These are phyloP conservation scores for Xylariaceae sp. DNA, from an alignment of 2,329 filamentous ascomycete species.

Conservation along the genomic window DNA sequence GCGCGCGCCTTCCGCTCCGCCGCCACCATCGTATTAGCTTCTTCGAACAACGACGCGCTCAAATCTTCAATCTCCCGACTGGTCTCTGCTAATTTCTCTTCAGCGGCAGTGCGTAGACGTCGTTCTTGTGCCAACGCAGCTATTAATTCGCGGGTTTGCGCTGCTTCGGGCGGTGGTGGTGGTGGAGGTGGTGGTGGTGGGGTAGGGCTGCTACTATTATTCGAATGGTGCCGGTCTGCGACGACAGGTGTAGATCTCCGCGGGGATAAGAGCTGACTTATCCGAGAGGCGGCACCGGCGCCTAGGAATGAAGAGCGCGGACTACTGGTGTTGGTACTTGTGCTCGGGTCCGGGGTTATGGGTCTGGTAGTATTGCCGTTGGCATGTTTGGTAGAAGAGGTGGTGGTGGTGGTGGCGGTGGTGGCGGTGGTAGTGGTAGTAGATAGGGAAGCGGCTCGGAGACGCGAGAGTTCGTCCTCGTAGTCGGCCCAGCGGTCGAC, in stretches of 20 bases:
- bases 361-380: slow-evolving; percentile 12
- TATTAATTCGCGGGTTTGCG: slow-evolving; percentile 46
- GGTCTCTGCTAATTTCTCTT: slow-evolving; percentile 60
- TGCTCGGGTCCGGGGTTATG: slow-evolving; percentile 19
- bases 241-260: slow-evolving; percentile 27
- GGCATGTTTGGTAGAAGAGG: not conserved
- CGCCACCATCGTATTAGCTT: slow-evolving; percentile 85
- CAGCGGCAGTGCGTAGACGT: slow-evolving; percentile 59
- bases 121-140: slow-evolving; percentile 62
- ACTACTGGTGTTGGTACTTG: slow-evolving; percentile 19
- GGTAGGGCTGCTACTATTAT: slow-evolving; percentile 1
- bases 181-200: slow-evolving; percentile 16
- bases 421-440: slow-evolving; percentile 26
- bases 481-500: slow-evolving; percentile 68
- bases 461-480: slow-evolving; percentile 65
- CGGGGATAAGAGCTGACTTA: slow-evolving; percentile 30
- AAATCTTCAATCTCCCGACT: slow-evolving; percentile 73
- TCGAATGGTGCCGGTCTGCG: slow-evolving; percentile 32
- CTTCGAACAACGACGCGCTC: slow-evolving; percentile 67
- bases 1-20: slow-evolving; percentile 65
- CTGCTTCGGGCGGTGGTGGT: slow-evolving; percentile 12
- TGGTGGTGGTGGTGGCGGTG: not conserved
- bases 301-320: slow-evolving; percentile 30
- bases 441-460: slow-evolving; percentile 40
- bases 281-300: slow-evolving; percentile 30